A percentile compares a stretch with the other conserved stretches of the same genome.
phyloP scores from a whole-genome alignment of 257 asterid genomes.

The Solanum medicagineum region DNA sequence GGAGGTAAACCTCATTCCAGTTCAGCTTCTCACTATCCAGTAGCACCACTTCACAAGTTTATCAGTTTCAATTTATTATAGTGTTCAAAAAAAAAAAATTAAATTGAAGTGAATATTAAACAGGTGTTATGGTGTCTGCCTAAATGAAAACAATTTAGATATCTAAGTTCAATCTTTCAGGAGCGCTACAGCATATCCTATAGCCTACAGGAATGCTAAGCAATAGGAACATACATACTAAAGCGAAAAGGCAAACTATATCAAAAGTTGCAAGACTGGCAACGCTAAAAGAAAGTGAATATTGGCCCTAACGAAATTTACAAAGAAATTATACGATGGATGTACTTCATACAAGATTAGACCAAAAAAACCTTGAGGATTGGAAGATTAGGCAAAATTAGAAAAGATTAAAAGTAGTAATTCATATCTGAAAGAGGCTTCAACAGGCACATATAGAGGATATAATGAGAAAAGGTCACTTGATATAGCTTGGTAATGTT shows the following conservation, averaged over 20 bases:
- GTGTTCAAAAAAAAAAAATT: not conserved
- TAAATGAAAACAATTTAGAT: not conserved
- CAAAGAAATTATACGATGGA: not conserved
- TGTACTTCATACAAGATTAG: not conserved
- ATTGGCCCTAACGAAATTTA: not conserved
- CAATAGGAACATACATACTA: not conserved
- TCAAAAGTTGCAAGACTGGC: not conserved
- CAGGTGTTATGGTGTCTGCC: not conserved
- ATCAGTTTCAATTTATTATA: not conserved
- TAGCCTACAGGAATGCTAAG: not conserved
- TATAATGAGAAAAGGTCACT: not conserved
- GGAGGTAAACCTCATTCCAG: not conserved
- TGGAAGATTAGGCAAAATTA: not conserved
- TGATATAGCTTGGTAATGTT: not conserved
- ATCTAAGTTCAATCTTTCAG: not conserved
- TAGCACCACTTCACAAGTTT: not conserved
- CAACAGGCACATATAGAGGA: not conserved
- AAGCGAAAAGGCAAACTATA: not conserved
- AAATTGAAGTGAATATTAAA: not conserved
- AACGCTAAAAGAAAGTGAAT: not conserved
- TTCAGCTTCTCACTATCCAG: not conserved
- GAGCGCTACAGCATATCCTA: not conserved
- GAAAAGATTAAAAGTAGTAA: not conserved
- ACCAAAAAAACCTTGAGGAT: not conserved
- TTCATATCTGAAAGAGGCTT: not conserved